These are phyloP conservation scores for Erucastrum elatum DNA, from an alignment of 345 rosid species.

Conservation along the genomic window DNA sequence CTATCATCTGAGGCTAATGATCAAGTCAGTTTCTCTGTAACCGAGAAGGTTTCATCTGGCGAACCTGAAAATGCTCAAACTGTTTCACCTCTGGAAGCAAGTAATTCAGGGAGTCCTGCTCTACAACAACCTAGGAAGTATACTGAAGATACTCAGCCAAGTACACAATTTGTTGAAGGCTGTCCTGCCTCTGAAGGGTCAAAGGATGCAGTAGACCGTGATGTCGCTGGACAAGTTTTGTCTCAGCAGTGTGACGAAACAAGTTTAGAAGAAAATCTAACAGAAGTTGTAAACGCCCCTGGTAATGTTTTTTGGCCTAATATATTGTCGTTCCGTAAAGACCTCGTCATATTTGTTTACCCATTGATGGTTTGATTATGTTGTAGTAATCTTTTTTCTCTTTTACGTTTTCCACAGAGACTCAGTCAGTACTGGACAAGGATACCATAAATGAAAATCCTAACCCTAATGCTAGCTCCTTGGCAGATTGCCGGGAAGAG, in stretches of 20 bases:
- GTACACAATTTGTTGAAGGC: conserved; percentile 33
- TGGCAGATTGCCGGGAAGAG: conserved; percentile 31
- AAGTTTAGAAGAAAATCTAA: conserved; percentile 35
- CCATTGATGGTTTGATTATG: conserved; percentile 9
- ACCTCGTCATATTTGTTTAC: conserved; percentile 1
- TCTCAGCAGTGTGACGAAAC: conserved; percentile 35
- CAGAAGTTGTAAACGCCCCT: conserved; percentile 35
- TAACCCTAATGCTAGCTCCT: conserved; percentile 13
- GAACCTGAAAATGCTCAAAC: conserved; percentile 40
- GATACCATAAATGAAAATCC: not conserved
- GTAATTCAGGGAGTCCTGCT: conserved; percentile 38
- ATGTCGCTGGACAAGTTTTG: conserved; percentile 28
- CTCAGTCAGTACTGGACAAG: conserved; percentile 9
- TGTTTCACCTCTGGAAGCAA: conserved; percentile 27
- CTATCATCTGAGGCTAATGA: conserved; percentile 38
- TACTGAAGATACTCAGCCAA: conserved; percentile 33
- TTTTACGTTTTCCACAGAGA: conserved; percentile 23
- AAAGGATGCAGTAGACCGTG: conserved; percentile 36
- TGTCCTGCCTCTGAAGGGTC: conserved; percentile 38
- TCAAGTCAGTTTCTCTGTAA: conserved; percentile 26
- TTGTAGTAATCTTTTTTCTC: not conserved
- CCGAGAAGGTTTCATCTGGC: conserved; percentile 30
- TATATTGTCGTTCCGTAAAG: not conserved
- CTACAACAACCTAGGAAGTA: conserved; percentile 23
- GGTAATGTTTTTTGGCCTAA: conserved; percentile 43